phyloP scores from a whole-genome alignment of 805 yeast genomes.

The Jamesozyma lodderae region DNA sequence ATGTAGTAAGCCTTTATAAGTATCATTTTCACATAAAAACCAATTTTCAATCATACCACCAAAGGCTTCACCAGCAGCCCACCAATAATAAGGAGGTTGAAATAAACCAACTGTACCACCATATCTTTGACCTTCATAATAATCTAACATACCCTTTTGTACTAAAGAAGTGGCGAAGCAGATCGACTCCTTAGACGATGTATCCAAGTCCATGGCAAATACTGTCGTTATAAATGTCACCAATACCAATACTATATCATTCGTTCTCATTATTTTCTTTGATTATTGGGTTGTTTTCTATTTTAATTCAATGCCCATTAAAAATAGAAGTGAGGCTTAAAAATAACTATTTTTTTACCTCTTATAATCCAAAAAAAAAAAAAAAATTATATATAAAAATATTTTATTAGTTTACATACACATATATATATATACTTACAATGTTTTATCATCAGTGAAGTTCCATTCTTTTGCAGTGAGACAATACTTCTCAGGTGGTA shows the following conservation, averaged over 20 bases:
- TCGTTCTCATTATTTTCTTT: too few species aligned
- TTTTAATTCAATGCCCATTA: too few species aligned
- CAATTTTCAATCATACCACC: constrained; percentile 62
- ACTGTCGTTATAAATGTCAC: too few species aligned
- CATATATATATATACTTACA: background rate
- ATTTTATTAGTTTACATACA: background rate
- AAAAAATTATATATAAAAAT: background rate
- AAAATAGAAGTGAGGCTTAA: too few species aligned
- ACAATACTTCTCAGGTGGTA: constrained; percentile 97
- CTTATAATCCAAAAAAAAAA: background rate
- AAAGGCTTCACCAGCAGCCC: constrained; percentile 84
- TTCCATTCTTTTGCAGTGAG: constrained; percentile 48
- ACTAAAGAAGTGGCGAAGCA: constrained; percentile 47
- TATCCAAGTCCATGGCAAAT: constrained; percentile 35
- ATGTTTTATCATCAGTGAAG: background rate
- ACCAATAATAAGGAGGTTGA: constrained; percentile 69
- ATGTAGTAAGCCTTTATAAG: constrained; percentile 48
- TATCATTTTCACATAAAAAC: constrained; percentile 57
- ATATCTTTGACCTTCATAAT: constrained; percentile 48
- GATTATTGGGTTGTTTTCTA: too few species aligned
- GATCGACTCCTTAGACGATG: constrained; percentile 37
- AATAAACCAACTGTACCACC: constrained; percentile 73
- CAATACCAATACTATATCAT: too few species aligned
- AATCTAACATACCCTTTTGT: constrained; percentile 56
- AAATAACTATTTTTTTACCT: too few species aligned